Conservation (phyloP, 2,329 filamentous ascomycete species). For the Ceratocystis destructans region DNA sequence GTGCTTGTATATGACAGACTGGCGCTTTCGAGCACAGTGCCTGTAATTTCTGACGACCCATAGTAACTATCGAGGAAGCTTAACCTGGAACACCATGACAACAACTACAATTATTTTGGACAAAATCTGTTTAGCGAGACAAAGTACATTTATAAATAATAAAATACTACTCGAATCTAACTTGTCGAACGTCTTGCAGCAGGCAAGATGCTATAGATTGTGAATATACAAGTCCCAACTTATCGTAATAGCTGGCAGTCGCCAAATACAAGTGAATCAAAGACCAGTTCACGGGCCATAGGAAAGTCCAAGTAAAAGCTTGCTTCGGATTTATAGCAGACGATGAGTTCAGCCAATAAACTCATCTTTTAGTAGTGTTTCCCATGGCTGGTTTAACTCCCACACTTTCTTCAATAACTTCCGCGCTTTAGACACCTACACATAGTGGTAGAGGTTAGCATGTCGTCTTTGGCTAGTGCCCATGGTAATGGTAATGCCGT, state of each 20-base stretch:
- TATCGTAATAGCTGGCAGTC: neutral
- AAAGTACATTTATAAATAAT: neutral
- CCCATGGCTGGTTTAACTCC: conserved; percentile 55
- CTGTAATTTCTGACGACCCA: neutral
- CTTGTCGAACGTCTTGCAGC: neutral
- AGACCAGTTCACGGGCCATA: neutral
- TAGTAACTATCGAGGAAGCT: too few species aligned
- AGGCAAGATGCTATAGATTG: neutral
- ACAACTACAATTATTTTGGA: too few species aligned
- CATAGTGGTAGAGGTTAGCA: conserved; percentile 12
- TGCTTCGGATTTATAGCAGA: neutral
- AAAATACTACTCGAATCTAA: too few species aligned
- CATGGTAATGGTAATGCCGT: neutral
- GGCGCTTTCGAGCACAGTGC: neutral
- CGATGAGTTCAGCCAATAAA: conserved; percentile 45
- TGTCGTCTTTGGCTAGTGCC: conserved; percentile 6
- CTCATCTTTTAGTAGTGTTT: conserved; percentile 50
- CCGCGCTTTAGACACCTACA: conserved; percentile 44
- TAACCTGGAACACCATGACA: too few species aligned
- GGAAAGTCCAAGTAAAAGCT: neutral
- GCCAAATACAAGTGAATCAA: neutral
- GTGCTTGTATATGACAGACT: neutral
- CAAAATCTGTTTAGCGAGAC: neutral
- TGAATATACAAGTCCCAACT: neutral
- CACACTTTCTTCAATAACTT: conserved; percentile 55